Base-by-base conservation (phyloP, 1,284 basidiomycete genomes). In the Puccinia hordei region DNA sequence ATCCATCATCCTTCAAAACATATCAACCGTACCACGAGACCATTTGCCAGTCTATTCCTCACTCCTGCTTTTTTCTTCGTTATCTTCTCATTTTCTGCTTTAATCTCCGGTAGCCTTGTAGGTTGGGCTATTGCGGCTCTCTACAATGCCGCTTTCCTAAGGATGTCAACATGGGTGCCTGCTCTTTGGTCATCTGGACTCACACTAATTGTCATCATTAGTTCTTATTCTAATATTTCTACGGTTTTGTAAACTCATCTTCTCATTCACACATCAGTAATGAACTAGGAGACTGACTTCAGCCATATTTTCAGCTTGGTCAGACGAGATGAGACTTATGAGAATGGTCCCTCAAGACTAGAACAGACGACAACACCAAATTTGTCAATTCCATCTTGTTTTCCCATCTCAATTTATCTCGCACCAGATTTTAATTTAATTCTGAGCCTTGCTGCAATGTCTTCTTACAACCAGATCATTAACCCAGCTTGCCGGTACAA, bases 121-220 rank as follows among this genome's bases (percentile, higher is more conserved):
- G 82, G 80, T 9, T 82, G 82, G 59, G 63, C 63, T 46, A 61
- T 82, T 19, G 82, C 82, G 2, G 82, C 82, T 24, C 66, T 82
- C 15, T 82, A 82, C 63, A 82, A 82, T 55, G 82, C 82, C 33
- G 82, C 82, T 19, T 81, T 81, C 72, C 35, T 81, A 12, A 59
- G 79, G 33, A 78, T 82, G 81, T 59, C 59, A 5, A 81, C 76
- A 3, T 78, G 53, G 66, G 53, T 73, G 5, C 76, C 76, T 49
- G 76, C 76, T 12, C 63, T 80, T 19, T 80, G 77, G 75, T 76
- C 71, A 9, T 35, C 53, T 46, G 65, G 81, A 13, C 78, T 76
- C 63, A 66, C 74, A 0, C 13, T 82, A 33, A 77, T 79, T 12
- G 17, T 76, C 63, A 35, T 82, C 44, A 68, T 66, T 53, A 57